Evolutionary conservation across 1,284 basidiomycete species (phyloP).

Genomic region (Ustilago lituana): DNA sequence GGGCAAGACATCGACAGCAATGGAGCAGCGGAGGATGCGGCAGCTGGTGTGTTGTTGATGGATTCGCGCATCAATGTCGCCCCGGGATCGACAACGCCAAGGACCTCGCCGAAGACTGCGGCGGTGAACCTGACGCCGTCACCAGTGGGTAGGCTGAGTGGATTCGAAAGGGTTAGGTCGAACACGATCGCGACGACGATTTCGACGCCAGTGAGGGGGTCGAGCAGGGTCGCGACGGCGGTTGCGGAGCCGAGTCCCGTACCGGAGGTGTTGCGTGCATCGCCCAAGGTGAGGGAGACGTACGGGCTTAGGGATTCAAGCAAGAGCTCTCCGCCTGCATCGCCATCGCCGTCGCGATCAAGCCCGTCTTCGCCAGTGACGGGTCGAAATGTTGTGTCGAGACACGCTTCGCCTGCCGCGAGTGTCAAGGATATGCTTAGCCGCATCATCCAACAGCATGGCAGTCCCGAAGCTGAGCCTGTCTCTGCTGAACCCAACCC

Average conservation of each 20-base stretch:
- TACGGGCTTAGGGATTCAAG: slow-evolving; percentile 31
- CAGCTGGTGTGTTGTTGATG: slow-evolving; percentile 22
- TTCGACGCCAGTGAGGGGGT: neutral
- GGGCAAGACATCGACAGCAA: neutral
- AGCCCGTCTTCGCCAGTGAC: neutral
- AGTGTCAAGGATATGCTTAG: slow-evolving; percentile 21
- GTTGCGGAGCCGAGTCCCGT: neutral
- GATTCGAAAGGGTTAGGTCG: slow-evolving; percentile 16
- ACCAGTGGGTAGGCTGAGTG: slow-evolving; percentile 18
- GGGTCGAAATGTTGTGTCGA: neutral
- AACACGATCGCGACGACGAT: slow-evolving; percentile 22
- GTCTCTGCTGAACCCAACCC: neutral
- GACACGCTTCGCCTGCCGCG: slow-evolving; percentile 2
- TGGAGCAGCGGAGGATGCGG: neutral
- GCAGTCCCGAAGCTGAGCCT: no score
- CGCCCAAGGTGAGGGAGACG: slow-evolving; percentile 19
- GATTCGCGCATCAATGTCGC: slow-evolving; percentile 41
- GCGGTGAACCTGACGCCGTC: slow-evolving; percentile 21
- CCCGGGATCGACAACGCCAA: slow-evolving; percentile 6
- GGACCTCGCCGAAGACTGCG: slow-evolving; percentile 27
- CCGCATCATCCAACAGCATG: slow-evolving; percentile 23
- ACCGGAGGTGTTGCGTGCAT: slow-evolving; percentile 30
- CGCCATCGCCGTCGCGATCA: neutral
- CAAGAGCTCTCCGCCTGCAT: slow-evolving; percentile 6
- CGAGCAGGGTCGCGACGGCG: slow-evolving; percentile 2